Evolutionary conservation across 2,329 filamentous ascomycete genomes (phyloP), one percentile per base, ranked within the genome.

Genomic region (Cladosporium sphaerospermum): DNA sequence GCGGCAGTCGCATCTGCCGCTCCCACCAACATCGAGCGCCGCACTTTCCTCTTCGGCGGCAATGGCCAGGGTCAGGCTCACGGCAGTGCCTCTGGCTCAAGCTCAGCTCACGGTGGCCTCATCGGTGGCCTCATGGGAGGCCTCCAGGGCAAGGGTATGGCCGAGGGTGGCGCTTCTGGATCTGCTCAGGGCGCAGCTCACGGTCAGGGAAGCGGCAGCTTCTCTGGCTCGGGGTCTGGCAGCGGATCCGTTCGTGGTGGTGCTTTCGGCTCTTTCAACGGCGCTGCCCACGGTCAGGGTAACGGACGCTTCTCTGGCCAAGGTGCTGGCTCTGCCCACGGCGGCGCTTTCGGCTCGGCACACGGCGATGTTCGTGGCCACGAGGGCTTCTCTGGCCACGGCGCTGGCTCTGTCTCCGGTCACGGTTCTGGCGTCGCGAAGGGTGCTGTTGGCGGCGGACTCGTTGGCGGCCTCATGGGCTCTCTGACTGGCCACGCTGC

Each of bases 21-120:
- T 16, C 48, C 48, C 11, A 18, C 37, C 47, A 39, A 39, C 36
- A 33, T 45, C 23, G 50, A 46, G 50, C 42, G 51, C 14, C 43
- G 51, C 28, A 46, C 43, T 33, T 47, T 46, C 39, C 51, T 53
- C 16, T 19, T 53, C 13, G 34, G 45, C 14, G 45, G 45, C 32
- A 31, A 32, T 7, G 43, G 41, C 13, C 8, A 34, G 28, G 43
- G 43, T 19, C n/a, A 23, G 19, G 42, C n/a, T 14, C 19, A 31
- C 6, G 14, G 14, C 9, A 31, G 39, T 23, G 39, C 39, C 16
- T 16, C 14, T 28, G 23, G 23, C 23, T 28, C 23, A 7, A 3
- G 23, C 23, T 28, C 23, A 28, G 23, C 23, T 28, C 23, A n/a
- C 14, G 44, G 44, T 32, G 44, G 44, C 13, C 44, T 46, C 6